These are phyloP conservation scores for Flaveria bidentis DNA, from an alignment of 129 eudicot species.

Conservation along the genomic window DNA sequence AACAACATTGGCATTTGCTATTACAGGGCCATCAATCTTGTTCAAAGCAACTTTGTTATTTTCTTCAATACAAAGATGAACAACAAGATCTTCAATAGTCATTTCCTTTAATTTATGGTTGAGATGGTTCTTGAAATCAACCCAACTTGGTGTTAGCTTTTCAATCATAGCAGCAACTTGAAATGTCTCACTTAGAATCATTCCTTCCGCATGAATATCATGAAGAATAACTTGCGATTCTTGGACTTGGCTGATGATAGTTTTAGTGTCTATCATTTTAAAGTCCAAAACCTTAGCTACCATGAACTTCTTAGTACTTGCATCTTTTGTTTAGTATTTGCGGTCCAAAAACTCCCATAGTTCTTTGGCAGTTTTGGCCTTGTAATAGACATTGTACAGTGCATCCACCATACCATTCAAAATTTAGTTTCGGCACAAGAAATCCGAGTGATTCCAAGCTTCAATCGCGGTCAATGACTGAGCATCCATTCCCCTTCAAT, in stretches of 20 bases:
- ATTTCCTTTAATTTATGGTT: background rate
- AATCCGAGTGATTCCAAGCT: too few relatives aligned
- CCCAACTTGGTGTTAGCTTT: background rate
- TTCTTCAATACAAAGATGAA: background rate
- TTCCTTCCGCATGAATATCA: background rate
- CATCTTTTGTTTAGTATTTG: too few relatives aligned
- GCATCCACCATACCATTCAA: too few relatives aligned
- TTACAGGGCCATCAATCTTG: background rate
- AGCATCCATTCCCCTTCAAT: background rate
- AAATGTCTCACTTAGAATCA: background rate
- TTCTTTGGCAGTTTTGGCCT: too few relatives aligned
- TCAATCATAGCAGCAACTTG: background rate
- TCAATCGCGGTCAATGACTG: too few relatives aligned
- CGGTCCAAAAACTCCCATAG: too few relatives aligned
- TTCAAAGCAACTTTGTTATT: background rate
- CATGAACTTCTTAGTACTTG: too few relatives aligned
- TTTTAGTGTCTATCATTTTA: too few relatives aligned
- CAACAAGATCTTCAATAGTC: background rate
- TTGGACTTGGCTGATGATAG: background rate
- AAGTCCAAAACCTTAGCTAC: too few relatives aligned
- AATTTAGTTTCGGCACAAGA: too few relatives aligned
- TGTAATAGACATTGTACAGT: too few relatives aligned
- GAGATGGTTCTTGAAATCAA: background rate
- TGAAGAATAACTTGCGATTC: background rate
- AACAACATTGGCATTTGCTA: background rate